Conservation (phyloP, 768 basidiomycete species). For the Leccinum uliginosum region DNA sequence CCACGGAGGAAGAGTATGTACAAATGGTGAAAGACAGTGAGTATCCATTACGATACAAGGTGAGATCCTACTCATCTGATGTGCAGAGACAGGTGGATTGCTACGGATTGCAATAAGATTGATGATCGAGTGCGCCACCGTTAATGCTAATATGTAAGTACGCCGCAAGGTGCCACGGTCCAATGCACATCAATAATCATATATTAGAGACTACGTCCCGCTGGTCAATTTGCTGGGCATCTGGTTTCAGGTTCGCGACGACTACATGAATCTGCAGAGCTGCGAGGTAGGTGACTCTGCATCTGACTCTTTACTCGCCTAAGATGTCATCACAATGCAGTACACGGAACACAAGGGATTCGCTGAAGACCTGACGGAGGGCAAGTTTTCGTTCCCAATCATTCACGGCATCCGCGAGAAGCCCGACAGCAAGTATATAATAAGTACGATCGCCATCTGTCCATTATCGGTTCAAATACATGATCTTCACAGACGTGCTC, state of each 20-base stretch:
- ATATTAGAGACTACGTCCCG: slow-evolving; percentile 47
- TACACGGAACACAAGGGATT: slow-evolving; percentile 84
- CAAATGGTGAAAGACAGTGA: slow-evolving; percentile 94
- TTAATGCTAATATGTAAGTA: slow-evolving; percentile 53
- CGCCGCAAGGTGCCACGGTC: not conserved
- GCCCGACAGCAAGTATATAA: slow-evolving; percentile 68
- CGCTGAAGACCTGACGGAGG: slow-evolving; percentile 92
- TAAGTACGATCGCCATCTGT: slow-evolving; percentile 57
- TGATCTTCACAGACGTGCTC: slow-evolving; percentile 62
- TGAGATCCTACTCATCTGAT: not conserved
- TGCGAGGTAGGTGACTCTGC: slow-evolving; percentile 8
- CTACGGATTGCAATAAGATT: slow-evolving; percentile 88
- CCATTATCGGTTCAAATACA: not conserved
- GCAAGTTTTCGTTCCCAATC: slow-evolving; percentile 96
- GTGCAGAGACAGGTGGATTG: slow-evolving; percentile 87
- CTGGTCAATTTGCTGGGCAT: slow-evolving; percentile 54
- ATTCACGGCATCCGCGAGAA: slow-evolving; percentile 86
- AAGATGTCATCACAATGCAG: slow-evolving; percentile 39
- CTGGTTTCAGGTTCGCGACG: slow-evolving; percentile 58
- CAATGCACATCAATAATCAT: not conserved
- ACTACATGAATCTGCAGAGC: slow-evolving; percentile 40
- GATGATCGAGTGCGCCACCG: slow-evolving; percentile 85
- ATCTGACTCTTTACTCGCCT: not conserved
- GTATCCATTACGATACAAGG: slow-evolving; percentile 9
- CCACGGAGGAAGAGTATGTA: slow-evolving; percentile 92